A percentile compares a stretch with the other conserved stretches of the same genome.
These are phyloP conservation scores for Fistulifera pelliculosa DNA, from an alignment of 108 stramenopile species.

Conservation along the genomic window DNA sequence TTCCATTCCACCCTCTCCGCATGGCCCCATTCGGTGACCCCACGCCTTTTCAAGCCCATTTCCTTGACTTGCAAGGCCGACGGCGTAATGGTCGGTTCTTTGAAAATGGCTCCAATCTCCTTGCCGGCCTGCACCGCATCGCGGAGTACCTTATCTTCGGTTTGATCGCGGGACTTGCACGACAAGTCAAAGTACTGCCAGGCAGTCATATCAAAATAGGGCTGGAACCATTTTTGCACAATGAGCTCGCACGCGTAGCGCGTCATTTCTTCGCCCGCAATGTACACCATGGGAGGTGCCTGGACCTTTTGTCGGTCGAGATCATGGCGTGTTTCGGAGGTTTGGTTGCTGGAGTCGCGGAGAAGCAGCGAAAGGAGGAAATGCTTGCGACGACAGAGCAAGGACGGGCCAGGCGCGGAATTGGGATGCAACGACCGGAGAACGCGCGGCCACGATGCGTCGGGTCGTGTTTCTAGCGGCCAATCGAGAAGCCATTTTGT, in stretches of 20 bases:
- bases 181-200: constrained; percentile 90
- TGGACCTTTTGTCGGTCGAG: constrained; percentile 34
- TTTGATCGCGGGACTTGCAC: constrained; percentile 85
- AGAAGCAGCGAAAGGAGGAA: too few relatives aligned
- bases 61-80: constrained; percentile 79
- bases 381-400: too few relatives aligned
- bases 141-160: constrained; percentile 82
- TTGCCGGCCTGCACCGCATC: constrained; percentile 89
- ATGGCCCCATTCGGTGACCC: constrained; percentile 94
- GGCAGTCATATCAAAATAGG: constrained; percentile 75
- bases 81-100: constrained; percentile 97
- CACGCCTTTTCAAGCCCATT: constrained; percentile 87
- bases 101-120: constrained; percentile 90
- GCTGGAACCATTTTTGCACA: constrained; percentile 87
- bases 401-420: too few relatives aligned
- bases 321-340: constrained; percentile 13
- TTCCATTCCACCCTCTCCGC: constrained; percentile 95
- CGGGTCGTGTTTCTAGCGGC: too few relatives aligned
- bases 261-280: constrained; percentile 96
- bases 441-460: too few relatives aligned
- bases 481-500: too few relatives aligned
- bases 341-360: not conserved
- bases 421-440: too few relatives aligned
- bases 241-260: constrained; percentile 86
- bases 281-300: constrained; percentile 93